phyloP scores from a whole-genome alignment of 768 basidiomycete genomes.

The Imleria badia region DNA sequence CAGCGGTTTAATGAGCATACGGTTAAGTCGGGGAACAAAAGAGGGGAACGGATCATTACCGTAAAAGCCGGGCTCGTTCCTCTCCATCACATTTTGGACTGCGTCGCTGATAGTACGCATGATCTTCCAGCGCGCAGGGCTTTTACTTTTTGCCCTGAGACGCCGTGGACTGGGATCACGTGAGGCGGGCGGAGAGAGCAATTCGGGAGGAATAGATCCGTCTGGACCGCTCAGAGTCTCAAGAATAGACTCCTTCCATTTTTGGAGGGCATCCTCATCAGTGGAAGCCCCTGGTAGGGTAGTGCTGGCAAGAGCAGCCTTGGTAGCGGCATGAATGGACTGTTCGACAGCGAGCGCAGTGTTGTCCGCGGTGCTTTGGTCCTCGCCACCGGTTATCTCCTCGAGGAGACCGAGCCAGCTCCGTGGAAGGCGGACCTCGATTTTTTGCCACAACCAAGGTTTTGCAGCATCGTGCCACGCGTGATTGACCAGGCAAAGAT shows the following conservation, averaged over 20 bases:
- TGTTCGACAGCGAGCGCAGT: slow-evolving; percentile 63
- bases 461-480: slow-evolving; percentile 82
- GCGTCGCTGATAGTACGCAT: slow-evolving; percentile 77
- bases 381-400: slow-evolving; percentile 72
- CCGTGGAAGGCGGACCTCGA: slow-evolving; percentile 82
- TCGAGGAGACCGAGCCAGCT: slow-evolving; percentile 83
- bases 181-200: slow-evolving; percentile 77
- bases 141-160: slow-evolving; percentile 72
- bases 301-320: slow-evolving; percentile 54
- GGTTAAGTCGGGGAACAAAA: slow-evolving; percentile 1
- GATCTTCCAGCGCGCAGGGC: slow-evolving; percentile 82
- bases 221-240: slow-evolving; percentile 63
- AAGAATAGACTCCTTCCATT: slow-evolving; percentile 61
- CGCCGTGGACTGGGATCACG: slow-evolving; percentile 83
- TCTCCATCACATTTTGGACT: slow-evolving; percentile 66
- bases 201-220: slow-evolving; percentile 66
- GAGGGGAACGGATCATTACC: slow-evolving; percentile 42
- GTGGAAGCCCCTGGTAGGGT: slow-evolving; percentile 35
- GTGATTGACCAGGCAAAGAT: slow-evolving; percentile 73
- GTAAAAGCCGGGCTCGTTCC: slow-evolving; percentile 66
- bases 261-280: slow-evolving; percentile 43
- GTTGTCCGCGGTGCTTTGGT: slow-evolving; percentile 46
- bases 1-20: not conserved
- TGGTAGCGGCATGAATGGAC: slow-evolving; percentile 66
- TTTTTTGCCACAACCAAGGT: slow-evolving; percentile 82